A percentile compares a stretch with the other conserved stretches of the same genome.
These are phyloP conservation scores for Salix dunnii DNA, from an alignment of 345 rosid species.

Conservation along the genomic window DNA sequence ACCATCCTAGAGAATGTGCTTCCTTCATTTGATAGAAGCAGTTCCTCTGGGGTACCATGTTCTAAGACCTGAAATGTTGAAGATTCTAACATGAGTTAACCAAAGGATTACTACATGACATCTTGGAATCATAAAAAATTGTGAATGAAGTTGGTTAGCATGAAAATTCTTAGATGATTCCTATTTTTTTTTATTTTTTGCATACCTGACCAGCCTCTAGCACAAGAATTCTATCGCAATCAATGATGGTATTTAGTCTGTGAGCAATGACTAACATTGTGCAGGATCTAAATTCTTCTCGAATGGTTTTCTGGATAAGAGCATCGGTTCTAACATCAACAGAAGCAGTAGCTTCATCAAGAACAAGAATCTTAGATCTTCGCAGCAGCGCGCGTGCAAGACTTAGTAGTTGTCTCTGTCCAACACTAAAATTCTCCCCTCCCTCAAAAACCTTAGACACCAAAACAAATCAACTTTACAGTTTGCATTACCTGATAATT, in stretches of 20 bases:
- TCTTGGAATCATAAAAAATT: background rate
- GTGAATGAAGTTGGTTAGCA: background rate
- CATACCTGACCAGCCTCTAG: conserved; percentile 14
- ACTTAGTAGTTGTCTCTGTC: conserved; percentile 21
- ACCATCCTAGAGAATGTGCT: conserved; percentile 33
- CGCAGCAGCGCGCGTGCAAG: conserved; percentile 13
- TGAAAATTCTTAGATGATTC: background rate
- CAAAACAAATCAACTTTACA: conserved; percentile 40
- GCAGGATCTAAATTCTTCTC: conserved; percentile 20
- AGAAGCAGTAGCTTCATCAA: conserved; percentile 11
- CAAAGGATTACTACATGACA: background rate
- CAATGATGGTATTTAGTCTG: conserved; percentile 18
- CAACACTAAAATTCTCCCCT: conserved; percentile 23
- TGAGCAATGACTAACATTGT: conserved; percentile 15
- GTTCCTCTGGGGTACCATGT: conserved; percentile 29
- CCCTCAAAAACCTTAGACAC: conserved; percentile 16
- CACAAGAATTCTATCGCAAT: conserved; percentile 11
- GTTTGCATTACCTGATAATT: conserved; percentile 83
- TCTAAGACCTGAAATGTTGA: conserved; percentile 24
- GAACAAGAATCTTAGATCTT: conserved; percentile 12
- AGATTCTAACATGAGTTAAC: background rate
- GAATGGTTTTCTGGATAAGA: conserved; percentile 11
- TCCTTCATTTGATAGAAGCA: conserved; percentile 25
- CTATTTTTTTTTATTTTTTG: background rate
- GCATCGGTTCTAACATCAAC: conserved; percentile 18